Percentiles rank a stretch among this genome's conserved stretches.
Conservation (phyloP, 345 rosid species). For the Citrus maxima region DNA sequence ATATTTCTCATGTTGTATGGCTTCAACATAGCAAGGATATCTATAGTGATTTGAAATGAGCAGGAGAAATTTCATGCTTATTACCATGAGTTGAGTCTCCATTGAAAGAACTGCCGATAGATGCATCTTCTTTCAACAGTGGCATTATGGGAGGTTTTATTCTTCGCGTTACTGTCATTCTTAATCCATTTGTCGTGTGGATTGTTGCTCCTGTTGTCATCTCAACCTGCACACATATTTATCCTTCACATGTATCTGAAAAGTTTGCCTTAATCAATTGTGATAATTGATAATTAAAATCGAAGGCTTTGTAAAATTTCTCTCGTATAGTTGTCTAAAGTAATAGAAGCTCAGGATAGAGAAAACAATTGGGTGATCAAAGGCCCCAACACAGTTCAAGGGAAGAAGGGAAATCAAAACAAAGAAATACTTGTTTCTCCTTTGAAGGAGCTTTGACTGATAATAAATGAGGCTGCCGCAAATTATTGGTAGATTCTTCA, state of each 20-base stretch:
- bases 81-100: conserved; percentile 25
- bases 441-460: no score
- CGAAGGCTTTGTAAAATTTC: not conserved
- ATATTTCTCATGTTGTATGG: not conserved
- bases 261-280: not conserved
- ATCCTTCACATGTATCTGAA: not conserved
- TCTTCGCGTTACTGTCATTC: conserved; percentile 62
- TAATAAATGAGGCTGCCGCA: no score
- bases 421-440: no score
- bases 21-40: not conserved
- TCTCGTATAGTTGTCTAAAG: no score
- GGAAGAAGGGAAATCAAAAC: no score
- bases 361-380: no score
- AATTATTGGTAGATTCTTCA: no score
- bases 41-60: conserved; percentile 26
- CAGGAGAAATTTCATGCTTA: conserved; percentile 54
- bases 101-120: not conserved
- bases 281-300: not conserved
- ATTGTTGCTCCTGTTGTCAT: conserved; percentile 97
- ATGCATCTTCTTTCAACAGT: conserved; percentile 24
- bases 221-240: conserved; percentile 48
- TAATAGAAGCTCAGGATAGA: no score
- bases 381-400: no score
- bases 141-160: conserved; percentile 44
- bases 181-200: conserved; percentile 85